Conservation (phyloP, 495 filamentous ascomycete species). For the Penicillium coffeae region DNA sequence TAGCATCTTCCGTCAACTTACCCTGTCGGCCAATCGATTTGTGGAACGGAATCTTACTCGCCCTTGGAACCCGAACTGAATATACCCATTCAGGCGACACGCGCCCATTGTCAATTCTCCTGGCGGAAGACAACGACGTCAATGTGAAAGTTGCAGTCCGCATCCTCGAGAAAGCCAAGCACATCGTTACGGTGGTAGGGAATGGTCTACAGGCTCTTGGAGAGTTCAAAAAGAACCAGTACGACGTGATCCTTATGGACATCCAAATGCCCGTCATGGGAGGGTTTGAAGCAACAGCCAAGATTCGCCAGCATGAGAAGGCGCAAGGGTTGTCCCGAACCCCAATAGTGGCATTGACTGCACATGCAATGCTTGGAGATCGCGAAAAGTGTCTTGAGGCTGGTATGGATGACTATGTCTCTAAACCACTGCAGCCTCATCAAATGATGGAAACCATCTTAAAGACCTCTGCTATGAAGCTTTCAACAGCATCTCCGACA, state of each 20-base stretch:
- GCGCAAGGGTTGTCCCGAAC: constrained; percentile 47
- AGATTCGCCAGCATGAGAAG: constrained; percentile 59
- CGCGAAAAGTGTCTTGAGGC: constrained; percentile 69
- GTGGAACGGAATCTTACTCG: constrained; percentile 89
- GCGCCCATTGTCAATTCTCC: constrained; percentile 81
- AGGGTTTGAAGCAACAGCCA: constrained; percentile 72
- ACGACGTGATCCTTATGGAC: constrained; percentile 86
- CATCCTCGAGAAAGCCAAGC: constrained; percentile 72
- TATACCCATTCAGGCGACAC: constrained; percentile 79
- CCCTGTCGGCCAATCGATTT: constrained; percentile 87
- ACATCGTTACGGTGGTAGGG: constrained; percentile 63
- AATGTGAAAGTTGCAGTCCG: constrained; percentile 77
- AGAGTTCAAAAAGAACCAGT: constrained; percentile 47
- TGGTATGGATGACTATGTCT: constrained; percentile 82
- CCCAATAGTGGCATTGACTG: constrained; percentile 79
- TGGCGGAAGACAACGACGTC: constrained; percentile 79
- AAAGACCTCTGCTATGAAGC: constrained; percentile 42
- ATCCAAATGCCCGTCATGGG: constrained; percentile 82
- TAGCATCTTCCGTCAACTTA: constrained; percentile 92
- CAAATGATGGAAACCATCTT: constrained; percentile 70
- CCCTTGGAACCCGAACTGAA: constrained; percentile 80
- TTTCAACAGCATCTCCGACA: background rate
- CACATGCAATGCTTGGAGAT: constrained; percentile 77
- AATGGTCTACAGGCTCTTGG: constrained; percentile 76
- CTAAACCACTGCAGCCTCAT: constrained; percentile 69